These are phyloP conservation scores for Annulohypoxylon stygium DNA, from an alignment of 495 filamentous ascomycete genomes.

Conservation along the genomic window DNA sequence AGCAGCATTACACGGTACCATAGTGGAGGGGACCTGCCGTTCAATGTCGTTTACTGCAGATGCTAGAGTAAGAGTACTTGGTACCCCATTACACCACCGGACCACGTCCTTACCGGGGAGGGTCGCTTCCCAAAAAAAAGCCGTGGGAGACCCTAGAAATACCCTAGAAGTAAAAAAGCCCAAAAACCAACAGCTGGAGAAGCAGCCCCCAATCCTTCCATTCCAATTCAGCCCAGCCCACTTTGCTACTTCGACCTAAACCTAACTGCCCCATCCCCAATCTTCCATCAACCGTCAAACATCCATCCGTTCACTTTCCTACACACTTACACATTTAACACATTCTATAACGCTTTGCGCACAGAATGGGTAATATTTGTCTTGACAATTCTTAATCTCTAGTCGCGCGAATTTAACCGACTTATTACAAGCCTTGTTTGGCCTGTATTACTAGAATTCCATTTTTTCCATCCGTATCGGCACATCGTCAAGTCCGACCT, in stretches of 20 bases:
- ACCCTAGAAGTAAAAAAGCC: background rate
- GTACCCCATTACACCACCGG: constrained; percentile 28
- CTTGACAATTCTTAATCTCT: constrained; percentile 20
- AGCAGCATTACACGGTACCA: background rate
- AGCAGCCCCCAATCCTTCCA: constrained; percentile 27
- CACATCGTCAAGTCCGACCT: constrained; percentile 17
- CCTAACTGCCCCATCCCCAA: constrained; percentile 26
- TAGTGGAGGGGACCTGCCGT: constrained; percentile 6
- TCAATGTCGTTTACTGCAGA: background rate
- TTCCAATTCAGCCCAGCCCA: constrained; percentile 43
- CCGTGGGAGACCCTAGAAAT: background rate
- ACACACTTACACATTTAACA: background rate
- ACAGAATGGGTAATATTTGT: constrained; percentile 34
- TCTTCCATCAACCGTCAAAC: constrained; percentile 34
- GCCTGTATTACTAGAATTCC: constrained; percentile 33
- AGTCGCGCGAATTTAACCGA: constrained; percentile 18
- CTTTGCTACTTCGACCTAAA: constrained; percentile 5
- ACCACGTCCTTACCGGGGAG: constrained; percentile 38
- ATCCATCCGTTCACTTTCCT: constrained; percentile 12
- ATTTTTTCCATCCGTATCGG: constrained; percentile 24
- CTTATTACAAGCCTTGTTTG: constrained; percentile 2
- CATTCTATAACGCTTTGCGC: constrained; percentile 21
- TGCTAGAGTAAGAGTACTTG: background rate
- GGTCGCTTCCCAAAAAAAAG: constrained; percentile 27
- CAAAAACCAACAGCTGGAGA: constrained; percentile 10